phyloP scores from a whole-genome alignment of 2,329 filamentous ascomycete genomes.

The Fusarium tuaranense region DNA sequence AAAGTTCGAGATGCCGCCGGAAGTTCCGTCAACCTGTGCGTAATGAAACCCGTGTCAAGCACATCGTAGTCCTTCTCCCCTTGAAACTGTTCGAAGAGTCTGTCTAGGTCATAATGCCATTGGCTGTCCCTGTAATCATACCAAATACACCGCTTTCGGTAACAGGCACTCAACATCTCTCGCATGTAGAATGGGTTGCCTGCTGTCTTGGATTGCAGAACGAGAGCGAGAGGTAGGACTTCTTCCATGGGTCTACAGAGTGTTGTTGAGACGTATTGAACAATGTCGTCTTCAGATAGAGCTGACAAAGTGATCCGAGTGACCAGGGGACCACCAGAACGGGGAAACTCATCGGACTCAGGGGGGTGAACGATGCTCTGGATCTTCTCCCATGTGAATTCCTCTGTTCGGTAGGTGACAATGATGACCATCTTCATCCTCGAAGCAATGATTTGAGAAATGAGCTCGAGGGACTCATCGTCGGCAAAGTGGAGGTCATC shows the following conservation, averaged over 20 bases:
- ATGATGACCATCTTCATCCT: constrained; percentile 86
- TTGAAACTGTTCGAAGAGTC: constrained; percentile 86
- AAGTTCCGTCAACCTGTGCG: constrained; percentile 80
- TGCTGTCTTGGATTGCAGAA: constrained; percentile 88
- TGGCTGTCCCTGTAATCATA: constrained; percentile 86
- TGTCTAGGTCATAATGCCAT: constrained; percentile 89
- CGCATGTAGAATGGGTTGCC: constrained; percentile 93
- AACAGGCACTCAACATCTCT: constrained; percentile 89
- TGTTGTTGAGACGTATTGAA: constrained; percentile 84
- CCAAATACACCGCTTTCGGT: constrained; percentile 88
- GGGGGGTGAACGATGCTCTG: constrained; percentile 65
- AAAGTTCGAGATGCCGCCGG: constrained; percentile 80
- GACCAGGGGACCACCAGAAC: constrained; percentile 64
- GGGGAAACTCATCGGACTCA: constrained; percentile 63
- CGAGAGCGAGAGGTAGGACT: constrained; percentile 80
- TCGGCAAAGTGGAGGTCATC: constrained; percentile 95
- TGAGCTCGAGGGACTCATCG: constrained; percentile 85
- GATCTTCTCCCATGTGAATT: constrained; percentile 68
- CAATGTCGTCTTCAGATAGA: constrained; percentile 82
- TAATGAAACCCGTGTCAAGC: constrained; percentile 85
- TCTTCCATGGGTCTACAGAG: constrained; percentile 80
- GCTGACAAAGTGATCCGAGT: constrained; percentile 80
- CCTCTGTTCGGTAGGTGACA: constrained; percentile 79
- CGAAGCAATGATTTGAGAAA: constrained; percentile 81
- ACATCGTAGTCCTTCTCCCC: constrained; percentile 82